Conservation (phyloP, 768 basidiomycete genomes). For the Leucosporidium yakuticum region DNA sequence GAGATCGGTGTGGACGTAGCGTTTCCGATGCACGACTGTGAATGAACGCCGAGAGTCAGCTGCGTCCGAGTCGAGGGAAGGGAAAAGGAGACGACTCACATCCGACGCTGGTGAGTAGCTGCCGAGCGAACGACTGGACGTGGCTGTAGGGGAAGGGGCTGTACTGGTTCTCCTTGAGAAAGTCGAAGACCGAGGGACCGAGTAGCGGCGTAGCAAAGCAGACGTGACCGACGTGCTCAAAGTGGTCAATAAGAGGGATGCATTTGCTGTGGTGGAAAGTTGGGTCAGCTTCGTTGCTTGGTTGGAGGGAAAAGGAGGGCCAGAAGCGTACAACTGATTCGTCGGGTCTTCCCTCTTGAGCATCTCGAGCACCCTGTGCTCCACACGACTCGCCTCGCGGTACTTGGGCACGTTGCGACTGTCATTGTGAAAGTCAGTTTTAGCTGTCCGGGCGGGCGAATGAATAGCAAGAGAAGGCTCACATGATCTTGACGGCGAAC, state of each 20-base stretch:
- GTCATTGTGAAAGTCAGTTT: not conserved
- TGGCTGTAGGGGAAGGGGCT: conserved; percentile 92
- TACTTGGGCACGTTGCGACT: conserved; percentile 91
- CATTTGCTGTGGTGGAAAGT: conserved; percentile 65
- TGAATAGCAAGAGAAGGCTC: not conserved
- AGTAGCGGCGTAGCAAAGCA: conserved; percentile 93
- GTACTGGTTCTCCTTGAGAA: conserved; percentile 96
- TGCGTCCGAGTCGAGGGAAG: conserved; percentile 12
- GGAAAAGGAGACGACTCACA: conserved; percentile 55
- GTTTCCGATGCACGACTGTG: conserved; percentile 80
- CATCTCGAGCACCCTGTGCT: conserved; percentile 87
- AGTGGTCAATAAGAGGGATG: conserved; percentile 88
- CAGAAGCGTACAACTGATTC: conserved; percentile 72
- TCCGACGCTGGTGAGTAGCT: conserved; percentile 83
- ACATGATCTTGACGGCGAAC: conserved; percentile 96
- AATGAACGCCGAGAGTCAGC: conserved; percentile 24
- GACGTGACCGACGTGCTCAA: conserved; percentile 95
- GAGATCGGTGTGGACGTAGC: conserved; percentile 92
- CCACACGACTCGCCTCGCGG: conserved; percentile 96
- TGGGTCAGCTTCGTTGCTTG: not conserved
- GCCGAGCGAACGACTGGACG: conserved; percentile 90
- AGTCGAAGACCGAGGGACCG: conserved; percentile 97
- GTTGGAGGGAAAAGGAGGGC: conserved; percentile 36
- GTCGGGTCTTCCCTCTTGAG: conserved; percentile 80
- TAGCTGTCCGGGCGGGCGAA: too few relatives aligned